phyloP scores from a whole-genome alignment of 768 basidiomycete genomes.

The Rhodotorula sphaerocarpa region DNA sequence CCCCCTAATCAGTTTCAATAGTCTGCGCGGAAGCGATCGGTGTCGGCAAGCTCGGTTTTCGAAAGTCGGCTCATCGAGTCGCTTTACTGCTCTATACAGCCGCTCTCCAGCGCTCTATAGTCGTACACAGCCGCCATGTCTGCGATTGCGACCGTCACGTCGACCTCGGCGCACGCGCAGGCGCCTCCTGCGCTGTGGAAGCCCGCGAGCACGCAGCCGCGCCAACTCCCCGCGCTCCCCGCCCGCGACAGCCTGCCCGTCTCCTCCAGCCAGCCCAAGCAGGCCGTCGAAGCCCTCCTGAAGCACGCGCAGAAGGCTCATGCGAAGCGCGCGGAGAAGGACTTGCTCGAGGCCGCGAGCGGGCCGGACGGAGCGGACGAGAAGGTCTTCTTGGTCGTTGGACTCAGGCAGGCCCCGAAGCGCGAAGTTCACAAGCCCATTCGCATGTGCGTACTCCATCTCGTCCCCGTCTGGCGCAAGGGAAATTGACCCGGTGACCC shows the following conservation, averaged over 20 bases:
- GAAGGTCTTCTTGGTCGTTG: conserved; percentile 77
- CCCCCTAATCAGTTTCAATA: too few species aligned
- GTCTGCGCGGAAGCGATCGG: too few species aligned
- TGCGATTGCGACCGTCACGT: conserved; percentile 7
- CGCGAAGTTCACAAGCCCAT: conserved; percentile 69
- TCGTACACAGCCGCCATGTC: conserved; percentile 13
- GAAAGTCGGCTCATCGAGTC: too few species aligned
- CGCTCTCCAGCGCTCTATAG: too few species aligned
- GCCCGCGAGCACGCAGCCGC: conserved; percentile 34
- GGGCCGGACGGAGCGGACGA: conserved; percentile 54
- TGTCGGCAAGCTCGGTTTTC: too few species aligned
- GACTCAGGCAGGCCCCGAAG: conserved; percentile 63
- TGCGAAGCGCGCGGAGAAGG: conserved; percentile 59
- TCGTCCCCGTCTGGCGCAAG: neutral
- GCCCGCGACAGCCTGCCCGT: conserved; percentile 45
- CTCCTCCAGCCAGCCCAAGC: conserved; percentile 61
- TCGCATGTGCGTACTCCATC: conserved; percentile 59
- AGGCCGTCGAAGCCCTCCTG: conserved; percentile 70
- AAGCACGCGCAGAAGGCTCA: conserved; percentile 60
- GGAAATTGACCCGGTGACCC: neutral
- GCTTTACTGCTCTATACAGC: too few species aligned
- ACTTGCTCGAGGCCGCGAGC: conserved; percentile 49
- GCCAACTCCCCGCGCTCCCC: conserved; percentile 21
- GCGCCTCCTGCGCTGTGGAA: conserved; percentile 32
- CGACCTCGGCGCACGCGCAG: neutral